These are phyloP conservation scores for Claviceps spartinae DNA, from an alignment of 2,329 filamentous ascomycete species.

Conservation along the genomic window DNA sequence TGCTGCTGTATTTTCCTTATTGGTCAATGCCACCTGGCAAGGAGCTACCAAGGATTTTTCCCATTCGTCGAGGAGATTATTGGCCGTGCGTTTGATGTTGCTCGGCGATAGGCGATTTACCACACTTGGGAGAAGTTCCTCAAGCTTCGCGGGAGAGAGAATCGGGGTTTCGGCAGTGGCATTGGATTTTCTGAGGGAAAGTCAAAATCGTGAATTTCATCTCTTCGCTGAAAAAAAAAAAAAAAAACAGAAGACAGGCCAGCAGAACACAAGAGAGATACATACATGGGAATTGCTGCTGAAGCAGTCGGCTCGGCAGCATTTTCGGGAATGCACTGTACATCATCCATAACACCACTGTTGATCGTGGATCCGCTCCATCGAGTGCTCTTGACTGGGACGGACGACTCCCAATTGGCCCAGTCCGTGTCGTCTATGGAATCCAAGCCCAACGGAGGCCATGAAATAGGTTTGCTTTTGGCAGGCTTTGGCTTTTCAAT, in stretches of 20 bases:
- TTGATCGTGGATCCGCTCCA: slow-evolving; percentile 51
- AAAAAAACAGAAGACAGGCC: background rate
- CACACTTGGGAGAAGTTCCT: slow-evolving; percentile 52
- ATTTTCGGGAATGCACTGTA: slow-evolving; percentile 33
- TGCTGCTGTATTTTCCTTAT: slow-evolving; percentile 20
- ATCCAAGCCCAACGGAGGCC: slow-evolving; percentile 44
- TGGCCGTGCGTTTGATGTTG: slow-evolving; percentile 71
- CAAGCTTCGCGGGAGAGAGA: slow-evolving; percentile 28
- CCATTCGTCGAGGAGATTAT: slow-evolving; percentile 80
- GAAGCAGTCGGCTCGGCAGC: slow-evolving; percentile 31
- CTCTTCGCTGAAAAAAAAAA: background rate
- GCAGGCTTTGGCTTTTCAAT: slow-evolving; percentile 24
- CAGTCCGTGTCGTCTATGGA: slow-evolving; percentile 48
- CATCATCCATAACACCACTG: slow-evolving; percentile 27
- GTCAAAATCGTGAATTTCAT: background rate
- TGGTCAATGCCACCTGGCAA: slow-evolving; percentile 4
- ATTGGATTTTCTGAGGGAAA: slow-evolving; percentile 16
- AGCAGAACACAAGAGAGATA: background rate
- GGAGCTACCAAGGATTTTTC: slow-evolving; percentile 44
- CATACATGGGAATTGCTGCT: slow-evolving; percentile 6
- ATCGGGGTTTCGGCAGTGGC: slow-evolving; percentile 17
- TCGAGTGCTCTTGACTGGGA: slow-evolving; percentile 41
- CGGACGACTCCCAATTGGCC: slow-evolving; percentile 49
- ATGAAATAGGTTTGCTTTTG: slow-evolving; percentile 43
- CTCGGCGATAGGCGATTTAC: slow-evolving; percentile 60